phyloP scores from a whole-genome alignment of 768 basidiomycete species.

The Tephrocybe sp. region DNA sequence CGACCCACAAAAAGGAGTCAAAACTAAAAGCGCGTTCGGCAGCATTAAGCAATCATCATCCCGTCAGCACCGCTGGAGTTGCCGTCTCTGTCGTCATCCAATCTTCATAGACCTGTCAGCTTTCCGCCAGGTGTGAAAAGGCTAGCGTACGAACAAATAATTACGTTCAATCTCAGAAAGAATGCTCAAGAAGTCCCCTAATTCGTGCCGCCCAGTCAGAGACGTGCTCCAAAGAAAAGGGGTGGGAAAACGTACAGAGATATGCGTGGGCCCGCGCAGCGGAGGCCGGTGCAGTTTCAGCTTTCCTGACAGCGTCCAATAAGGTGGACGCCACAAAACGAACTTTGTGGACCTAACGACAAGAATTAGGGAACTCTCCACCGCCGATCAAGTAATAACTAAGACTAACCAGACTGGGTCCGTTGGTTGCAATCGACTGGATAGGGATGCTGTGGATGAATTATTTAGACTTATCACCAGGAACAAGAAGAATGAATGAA shows the following conservation, averaged over 20 bases:
- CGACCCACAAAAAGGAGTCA: background rate
- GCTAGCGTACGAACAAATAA: constrained; percentile 59
- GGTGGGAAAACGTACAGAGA: constrained; percentile 55
- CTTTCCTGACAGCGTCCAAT: constrained; percentile 79
- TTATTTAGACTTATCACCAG: constrained; percentile 1
- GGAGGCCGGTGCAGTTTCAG: constrained; percentile 73
- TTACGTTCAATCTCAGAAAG: constrained; percentile 89
- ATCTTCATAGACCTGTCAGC: constrained; percentile 31
- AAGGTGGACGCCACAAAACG: constrained; percentile 90
- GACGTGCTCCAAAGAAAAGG: background rate
- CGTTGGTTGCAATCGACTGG: constrained; percentile 88
- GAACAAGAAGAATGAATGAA: background rate
- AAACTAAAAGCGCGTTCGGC: background rate
- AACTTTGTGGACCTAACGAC: constrained; percentile 80
- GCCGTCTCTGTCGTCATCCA: constrained; percentile 71
- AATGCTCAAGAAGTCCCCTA: constrained; percentile 92
- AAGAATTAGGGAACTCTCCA: constrained; percentile 19
- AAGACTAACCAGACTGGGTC: constrained; percentile 61
- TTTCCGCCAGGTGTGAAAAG: constrained; percentile 8
- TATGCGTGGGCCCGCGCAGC: constrained; percentile 86
- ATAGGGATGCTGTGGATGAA: constrained; percentile 70
- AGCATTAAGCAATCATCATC: constrained; percentile 30
- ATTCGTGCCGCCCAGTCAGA: constrained; percentile 7
- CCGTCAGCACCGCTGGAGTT: constrained; percentile 52
- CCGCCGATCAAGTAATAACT: background rate